Evolutionary conservation across 768 basidiomycete genomes (phyloP), one percentile per base, ranked within the genome.

Genomic region (Termitomyces bulborhizus): DNA sequence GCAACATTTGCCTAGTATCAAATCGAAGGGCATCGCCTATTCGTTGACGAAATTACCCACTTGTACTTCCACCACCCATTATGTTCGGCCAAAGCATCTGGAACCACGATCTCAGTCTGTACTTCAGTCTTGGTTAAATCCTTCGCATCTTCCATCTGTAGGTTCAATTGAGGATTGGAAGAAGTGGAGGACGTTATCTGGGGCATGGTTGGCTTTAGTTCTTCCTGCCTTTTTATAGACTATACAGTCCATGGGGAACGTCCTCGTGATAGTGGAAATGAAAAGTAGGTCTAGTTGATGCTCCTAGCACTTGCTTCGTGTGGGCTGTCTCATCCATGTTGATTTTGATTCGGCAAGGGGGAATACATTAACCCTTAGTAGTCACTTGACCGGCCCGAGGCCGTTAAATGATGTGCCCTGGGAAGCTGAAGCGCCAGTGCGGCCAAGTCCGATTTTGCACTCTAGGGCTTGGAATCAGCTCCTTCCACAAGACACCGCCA

Each of bases 31-130:
- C 21, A 51, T 29, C 31, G 44, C 41, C 32, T 26, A 12, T 37
- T 24, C 4, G 2, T 16, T 15, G 8, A n/a, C 9, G 46, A 4
- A 29, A 26, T 6, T 21, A 55, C 59, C 39, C 42, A 69, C 67
- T 65, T 65, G 52, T 67, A 69, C 46, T 59, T 65, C 65, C 66
- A 65, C 68, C 67, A 69, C 61, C 64, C 55, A 26, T 58, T 65
- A 55, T 18, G 41, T 12, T 21, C 43, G 15, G 16, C 31, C 29
- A 26, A n/a, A 24, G 8, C 51, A 27, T 41, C 55, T 15, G 13
- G 8, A 4, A 21, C 41, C 6, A 37, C 18, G 3, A 55, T 16
- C 11, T 48, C 31, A n/a, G 53, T 36, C 15, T 37, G 36, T 21
- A 46, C 5, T 36, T 34, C 55, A n/a, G 45, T 32, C 9, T 5